Base-by-base conservation (phyloP, 2,329 filamentous ascomycete genomes). In the Endothia cerciana region DNA sequence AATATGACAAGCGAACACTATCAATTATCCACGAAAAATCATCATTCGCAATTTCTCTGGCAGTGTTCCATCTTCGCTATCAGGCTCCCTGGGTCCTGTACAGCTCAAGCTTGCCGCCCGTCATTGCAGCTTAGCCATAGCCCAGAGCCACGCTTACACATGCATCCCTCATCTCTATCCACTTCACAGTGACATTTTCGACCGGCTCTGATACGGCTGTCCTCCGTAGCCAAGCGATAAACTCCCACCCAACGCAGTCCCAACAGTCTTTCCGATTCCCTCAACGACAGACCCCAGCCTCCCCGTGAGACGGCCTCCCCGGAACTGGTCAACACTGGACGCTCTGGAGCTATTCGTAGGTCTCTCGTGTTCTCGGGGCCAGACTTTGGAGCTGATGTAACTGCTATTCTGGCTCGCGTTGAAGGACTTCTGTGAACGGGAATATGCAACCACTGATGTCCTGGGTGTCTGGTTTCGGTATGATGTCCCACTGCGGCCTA, bases 231-330 rank as follows among this genome's bases (percentile, higher is more conserved):
- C 60, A 60, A 65, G 36, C 4, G 58, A n/a, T 19, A 65, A 19
- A 3, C 62, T 41, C 2, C 49, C 41, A 13, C 51, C 62, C 28
- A 67, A 30, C 19, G 38, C 41, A 8, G n/a, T 25, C 19, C 25
- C 58, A 28, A 67, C 38, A 4, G 11, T 58, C 22, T 38, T 53
- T 33, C 58, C 53, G 13, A 65, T 41, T 13, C 22, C 63, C 0
- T 41, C 62, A 3, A 66, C 57, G 41, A 58, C 65, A 7, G 57
- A 64, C 7, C 49, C 62, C 19, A 64, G 30, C 25, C 43, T 53
- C 8, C 30, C 49, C 4, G 33, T 36, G 10, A 66, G 8, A 33
- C 53, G 55, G 28, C 19, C 45, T 33, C 13, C 36, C 28, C 59
- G 51, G 15, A 22, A 15, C 5, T 30, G 19, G 30, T 38, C 40